Conservation (phyloP, 2,329 filamentous ascomycete species). For the Clonostachys sp. region DNA sequence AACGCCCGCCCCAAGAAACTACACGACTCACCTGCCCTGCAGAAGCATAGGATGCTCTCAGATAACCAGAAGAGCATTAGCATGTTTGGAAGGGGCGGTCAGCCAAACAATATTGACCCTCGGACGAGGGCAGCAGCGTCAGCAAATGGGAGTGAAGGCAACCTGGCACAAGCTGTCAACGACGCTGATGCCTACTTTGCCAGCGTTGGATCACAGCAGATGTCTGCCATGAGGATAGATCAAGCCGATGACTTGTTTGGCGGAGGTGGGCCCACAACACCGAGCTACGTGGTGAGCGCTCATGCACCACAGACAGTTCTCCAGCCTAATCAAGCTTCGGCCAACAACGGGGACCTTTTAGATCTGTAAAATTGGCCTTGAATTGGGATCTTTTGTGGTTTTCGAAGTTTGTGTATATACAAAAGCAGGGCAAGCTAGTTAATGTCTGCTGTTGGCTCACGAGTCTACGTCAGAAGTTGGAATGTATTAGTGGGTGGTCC, state of each 20-base stretch:
- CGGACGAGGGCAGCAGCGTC: slow-evolving; percentile 23
- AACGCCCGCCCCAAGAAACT: slow-evolving; percentile 77
- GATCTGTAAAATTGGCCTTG: slow-evolving; percentile 42
- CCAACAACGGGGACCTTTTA: slow-evolving; percentile 68
- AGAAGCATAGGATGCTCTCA: slow-evolving; percentile 56
- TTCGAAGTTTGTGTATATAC: no score
- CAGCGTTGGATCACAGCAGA: slow-evolving; percentile 67
- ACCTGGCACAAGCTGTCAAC: slow-evolving; percentile 66
- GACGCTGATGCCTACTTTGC: slow-evolving; percentile 91
- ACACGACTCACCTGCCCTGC: slow-evolving; percentile 79
- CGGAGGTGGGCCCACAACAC: slow-evolving; percentile 44
- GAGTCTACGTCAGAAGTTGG: no score
- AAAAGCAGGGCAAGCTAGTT: no score
- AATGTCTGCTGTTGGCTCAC: no score
- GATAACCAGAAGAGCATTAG: slow-evolving; percentile 58
- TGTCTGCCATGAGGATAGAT: slow-evolving; percentile 67
- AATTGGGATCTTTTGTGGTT: no score
- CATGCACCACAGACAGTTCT: slow-evolving; percentile 74
- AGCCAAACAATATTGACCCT: slow-evolving; percentile 44
- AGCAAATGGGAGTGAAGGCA: slow-evolving; percentile 25
- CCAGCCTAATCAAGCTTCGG: slow-evolving; percentile 60
- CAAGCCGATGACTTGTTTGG: slow-evolving; percentile 56
- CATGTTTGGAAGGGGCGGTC: slow-evolving; percentile 48
- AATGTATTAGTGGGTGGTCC: no score
- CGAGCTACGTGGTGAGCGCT: slow-evolving; percentile 73